These are phyloP conservation scores for Fusarium mangiferae DNA, from an alignment of 2,329 filamentous ascomycete species.

Conservation along the genomic window DNA sequence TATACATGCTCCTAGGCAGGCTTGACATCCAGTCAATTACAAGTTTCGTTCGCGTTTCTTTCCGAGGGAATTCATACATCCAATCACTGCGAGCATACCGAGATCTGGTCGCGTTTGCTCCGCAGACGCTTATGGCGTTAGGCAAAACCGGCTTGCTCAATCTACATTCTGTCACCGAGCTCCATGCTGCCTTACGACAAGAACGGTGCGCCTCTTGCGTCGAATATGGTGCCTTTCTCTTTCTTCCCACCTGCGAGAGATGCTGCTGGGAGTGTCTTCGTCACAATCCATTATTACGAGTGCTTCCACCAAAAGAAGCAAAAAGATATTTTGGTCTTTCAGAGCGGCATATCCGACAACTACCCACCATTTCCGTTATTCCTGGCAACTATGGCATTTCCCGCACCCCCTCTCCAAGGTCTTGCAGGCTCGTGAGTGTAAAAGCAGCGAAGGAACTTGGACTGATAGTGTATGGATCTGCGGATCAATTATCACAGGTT, in stretches of 20 bases:
- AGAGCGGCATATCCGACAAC: neutral
- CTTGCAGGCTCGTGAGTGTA: neutral
- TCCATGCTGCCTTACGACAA: neutral
- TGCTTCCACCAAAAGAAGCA: neutral
- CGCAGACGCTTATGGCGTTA: neutral
- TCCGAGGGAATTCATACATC: neutral
- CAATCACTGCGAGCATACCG: neutral
- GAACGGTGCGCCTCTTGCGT: neutral
- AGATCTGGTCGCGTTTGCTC: neutral
- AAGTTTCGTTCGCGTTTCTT: neutral
- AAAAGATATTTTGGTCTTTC: neutral
- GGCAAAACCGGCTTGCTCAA: neutral
- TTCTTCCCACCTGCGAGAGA: no score
- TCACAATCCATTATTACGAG: neutral
- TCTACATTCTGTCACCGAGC: neutral
- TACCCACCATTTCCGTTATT: neutral
- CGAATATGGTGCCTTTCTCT: neutral
- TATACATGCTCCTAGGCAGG: neutral
- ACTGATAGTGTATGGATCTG: neutral
- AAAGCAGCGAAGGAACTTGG: neutral
- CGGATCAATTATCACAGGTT: neutral
- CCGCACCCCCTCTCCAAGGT: neutral
- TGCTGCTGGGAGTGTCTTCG: neutral
- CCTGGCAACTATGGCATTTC: neutral
- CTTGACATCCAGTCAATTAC: neutral